These are phyloP conservation scores for Mycothermus thermophilus DNA, from an alignment of 495 filamentous ascomycete species.

Conservation along the genomic window DNA sequence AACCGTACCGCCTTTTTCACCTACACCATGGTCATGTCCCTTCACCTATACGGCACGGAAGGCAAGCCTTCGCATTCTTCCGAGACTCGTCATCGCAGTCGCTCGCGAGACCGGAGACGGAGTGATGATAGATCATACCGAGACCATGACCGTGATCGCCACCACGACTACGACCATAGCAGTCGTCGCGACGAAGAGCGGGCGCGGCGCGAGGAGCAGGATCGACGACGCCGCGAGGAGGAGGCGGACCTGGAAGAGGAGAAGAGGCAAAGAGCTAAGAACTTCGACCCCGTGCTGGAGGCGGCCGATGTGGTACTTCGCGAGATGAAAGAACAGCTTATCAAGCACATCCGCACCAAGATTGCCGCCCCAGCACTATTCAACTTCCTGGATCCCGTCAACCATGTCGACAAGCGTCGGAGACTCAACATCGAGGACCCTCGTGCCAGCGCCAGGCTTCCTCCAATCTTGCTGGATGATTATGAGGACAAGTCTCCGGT, in stretches of 20 bases:
- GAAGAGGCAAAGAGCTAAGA: slow-evolving; percentile 64
- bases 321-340: slow-evolving; percentile 72
- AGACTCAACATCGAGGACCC: slow-evolving; percentile 65
- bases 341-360: slow-evolving; percentile 73
- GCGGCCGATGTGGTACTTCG: slow-evolving; percentile 60
- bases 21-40: slow-evolving; percentile 86
- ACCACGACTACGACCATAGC: slow-evolving; percentile 29
- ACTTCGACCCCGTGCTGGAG: slow-evolving; percentile 75
- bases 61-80: slow-evolving; percentile 42
- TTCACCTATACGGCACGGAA: slow-evolving; percentile 52
- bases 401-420: slow-evolving; percentile 59
- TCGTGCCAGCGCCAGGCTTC: slow-evolving; percentile 32
- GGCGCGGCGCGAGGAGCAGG: slow-evolving; percentile 29
- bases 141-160: slow-evolving; percentile 28
- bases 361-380: slow-evolving; percentile 72
- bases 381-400: slow-evolving; percentile 68
- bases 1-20: slow-evolving; percentile 74
- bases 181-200: slow-evolving; percentile 49
- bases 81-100: slow-evolving; percentile 17
- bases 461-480: slow-evolving; percentile 30
- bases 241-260: slow-evolving; percentile 73
- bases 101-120: slow-evolving; percentile 19
- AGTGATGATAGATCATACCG: slow-evolving; percentile 34
- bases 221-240: slow-evolving; percentile 41
- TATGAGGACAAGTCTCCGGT: slow-evolving; percentile 43